Conservation (phyloP, 345 rosid genomes). For the Aurinia saxatilis region DNA sequence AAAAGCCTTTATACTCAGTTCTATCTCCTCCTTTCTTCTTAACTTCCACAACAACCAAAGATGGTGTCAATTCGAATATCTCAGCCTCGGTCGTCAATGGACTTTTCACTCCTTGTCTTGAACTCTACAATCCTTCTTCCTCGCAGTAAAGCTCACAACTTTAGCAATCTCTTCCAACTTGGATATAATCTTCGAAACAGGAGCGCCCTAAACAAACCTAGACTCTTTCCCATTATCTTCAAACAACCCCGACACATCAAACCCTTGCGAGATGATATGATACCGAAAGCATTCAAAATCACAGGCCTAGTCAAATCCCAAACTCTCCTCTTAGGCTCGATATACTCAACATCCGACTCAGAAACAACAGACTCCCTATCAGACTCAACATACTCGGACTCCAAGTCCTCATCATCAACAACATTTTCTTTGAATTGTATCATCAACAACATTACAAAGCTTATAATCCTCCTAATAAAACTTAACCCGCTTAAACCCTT, state of each 20-base stretch:
- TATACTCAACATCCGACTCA: conserved; percentile 45
- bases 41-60: conserved; percentile 72
- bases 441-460: conserved; percentile 35
- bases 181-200: conserved; percentile 50
- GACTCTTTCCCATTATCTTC: conserved; percentile 67
- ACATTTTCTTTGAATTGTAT: no score
- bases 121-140: conserved; percentile 67
- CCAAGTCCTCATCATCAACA: conserved; percentile 29
- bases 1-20: conserved; percentile 76
- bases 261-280: conserved; percentile 67
- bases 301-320: conserved; percentile 49
- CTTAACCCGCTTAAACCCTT: conserved; percentile 57
- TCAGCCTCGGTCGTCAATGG: conserved; percentile 53
- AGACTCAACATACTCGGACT: conserved; percentile 20
- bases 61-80: conserved; percentile 53
- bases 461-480: conserved; percentile 53
- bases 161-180: conserved; percentile 63
- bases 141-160: conserved; percentile 45
- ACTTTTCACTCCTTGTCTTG: conserved; percentile 57
- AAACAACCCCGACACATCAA: conserved; percentile 57
- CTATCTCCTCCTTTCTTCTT: conserved; percentile 87
- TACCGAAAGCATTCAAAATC: conserved; percentile 69
- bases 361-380: conserved; percentile 38
- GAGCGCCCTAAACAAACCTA: conserved; percentile 59
- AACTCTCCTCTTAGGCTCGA: conserved; percentile 31